Base-by-base conservation (phyloP, 192 early-diverging fungal genomes). In the Mortierella antarctica region DNA sequence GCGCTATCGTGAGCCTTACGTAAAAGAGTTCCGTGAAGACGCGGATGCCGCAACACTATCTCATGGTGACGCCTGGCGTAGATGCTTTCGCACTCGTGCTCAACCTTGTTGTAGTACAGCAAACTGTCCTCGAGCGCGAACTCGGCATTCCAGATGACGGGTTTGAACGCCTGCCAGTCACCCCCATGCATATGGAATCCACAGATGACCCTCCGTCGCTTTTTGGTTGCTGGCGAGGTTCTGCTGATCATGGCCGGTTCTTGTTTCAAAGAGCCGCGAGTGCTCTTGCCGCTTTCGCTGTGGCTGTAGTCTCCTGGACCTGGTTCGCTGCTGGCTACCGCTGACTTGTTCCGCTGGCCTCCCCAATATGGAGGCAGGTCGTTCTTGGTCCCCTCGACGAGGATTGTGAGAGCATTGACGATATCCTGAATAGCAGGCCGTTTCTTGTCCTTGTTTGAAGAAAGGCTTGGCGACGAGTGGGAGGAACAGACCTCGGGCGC, bases 151-250 rank as follows among this genome's bases (percentile, higher is more conserved):
- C 58, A 51, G n/a, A 52, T 52, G 2, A 53, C 64, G 39, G 13
- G 5, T 49, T 66, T 67, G 50, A 74, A 74, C 41, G 5, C 8
- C 15, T 57, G 57, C 72, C 72, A 74, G 44, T 50, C 41, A 17
- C 9, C 15, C 13, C 49, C 18, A 40, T 74, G 72, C 44, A 74
- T 42, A 67, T 74, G 72, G 57, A 74, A 74, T 12, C 72, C 72
- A 56, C 72, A 74, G 5, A 74, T 58, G 17, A 63, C 20, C 2
- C n/a, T 56, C 31, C 58, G 64, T n/a, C n/a, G 48, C 7, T 12
- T 44, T 31, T 51, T 57, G 11, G 69, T 7, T 11, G 57, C 20
- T 8, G 57, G 4, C 20, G 54, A 18, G 54, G 54, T 56, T 56
- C 20, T 56, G 3, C 31, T 56, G 54, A 56, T 56, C 17, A 20